phyloP scores from a whole-genome alignment of 352 stramenopile species.

The Saprolegnia parasitica region DNA sequence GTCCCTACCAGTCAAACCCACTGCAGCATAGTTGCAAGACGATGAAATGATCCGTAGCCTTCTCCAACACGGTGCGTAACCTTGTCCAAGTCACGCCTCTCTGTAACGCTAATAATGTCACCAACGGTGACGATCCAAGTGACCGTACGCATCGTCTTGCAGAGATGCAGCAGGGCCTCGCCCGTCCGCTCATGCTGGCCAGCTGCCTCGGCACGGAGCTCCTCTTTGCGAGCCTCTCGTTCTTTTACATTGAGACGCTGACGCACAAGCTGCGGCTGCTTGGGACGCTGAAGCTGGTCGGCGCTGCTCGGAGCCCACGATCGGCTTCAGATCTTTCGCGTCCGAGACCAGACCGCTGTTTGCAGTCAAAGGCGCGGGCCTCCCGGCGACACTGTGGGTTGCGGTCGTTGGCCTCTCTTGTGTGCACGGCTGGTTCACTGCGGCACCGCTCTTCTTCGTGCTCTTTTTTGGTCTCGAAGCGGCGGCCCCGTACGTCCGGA shows the following conservation, averaged over 20 bases:
- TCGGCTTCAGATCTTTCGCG: slow-evolving; percentile 51
- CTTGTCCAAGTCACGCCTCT: too few relatives aligned
- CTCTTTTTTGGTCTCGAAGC: slow-evolving; percentile 69
- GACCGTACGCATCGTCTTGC: too few relatives aligned
- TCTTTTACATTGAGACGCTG: slow-evolving; percentile 82
- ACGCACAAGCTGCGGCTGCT: slow-evolving; percentile 69
- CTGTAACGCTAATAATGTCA: too few relatives aligned
- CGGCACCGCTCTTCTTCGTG: slow-evolving; percentile 64
- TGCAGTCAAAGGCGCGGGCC: slow-evolving; percentile 70
- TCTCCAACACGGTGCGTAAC: too few relatives aligned
- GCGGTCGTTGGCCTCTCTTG: slow-evolving; percentile 66
- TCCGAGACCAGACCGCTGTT: slow-evolving; percentile 39
- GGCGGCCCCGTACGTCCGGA: slow-evolving; percentile 30
- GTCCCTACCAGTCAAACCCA: too few relatives aligned
- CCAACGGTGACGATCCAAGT: too few relatives aligned
- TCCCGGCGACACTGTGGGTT: slow-evolving; percentile 69
- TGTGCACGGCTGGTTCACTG: slow-evolving; percentile 54
- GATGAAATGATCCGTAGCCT: too few relatives aligned
- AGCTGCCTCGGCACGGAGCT: slow-evolving; percentile 71
- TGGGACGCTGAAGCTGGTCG: slow-evolving; percentile 52
- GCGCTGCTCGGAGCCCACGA: slow-evolving; percentile 60
- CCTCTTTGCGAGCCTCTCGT: slow-evolving; percentile 65
- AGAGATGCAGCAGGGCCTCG: too few relatives aligned
- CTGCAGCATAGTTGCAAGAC: too few relatives aligned
- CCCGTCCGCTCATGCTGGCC: slow-evolving; percentile 50